phyloP scores from a whole-genome alignment of 495 filamentous ascomycete genomes.

The Penicillium turbatum region DNA sequence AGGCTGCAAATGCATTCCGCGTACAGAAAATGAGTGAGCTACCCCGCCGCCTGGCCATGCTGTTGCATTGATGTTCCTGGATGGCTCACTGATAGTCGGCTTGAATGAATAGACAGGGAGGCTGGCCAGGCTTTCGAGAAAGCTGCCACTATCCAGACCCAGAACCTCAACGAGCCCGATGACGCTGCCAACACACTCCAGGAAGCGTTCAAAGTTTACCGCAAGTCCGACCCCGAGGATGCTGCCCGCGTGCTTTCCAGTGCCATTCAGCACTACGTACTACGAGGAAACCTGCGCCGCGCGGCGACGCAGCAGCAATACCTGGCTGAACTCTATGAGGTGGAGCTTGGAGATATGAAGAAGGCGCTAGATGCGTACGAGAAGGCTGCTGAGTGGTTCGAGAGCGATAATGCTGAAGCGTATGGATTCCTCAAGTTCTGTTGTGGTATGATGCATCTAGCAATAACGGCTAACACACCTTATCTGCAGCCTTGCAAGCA shows the following conservation, averaged over 20 bases:
- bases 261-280: constrained; percentile 74
- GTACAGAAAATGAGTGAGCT: constrained; percentile 63
- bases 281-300: constrained; percentile 80
- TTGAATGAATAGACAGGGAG: constrained; percentile 57
- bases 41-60: constrained; percentile 10
- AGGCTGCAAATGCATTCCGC: constrained; percentile 78
- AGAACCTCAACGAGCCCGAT: constrained; percentile 79
- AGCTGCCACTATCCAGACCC: constrained; percentile 68
- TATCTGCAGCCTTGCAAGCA: constrained; percentile 69
- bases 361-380: constrained; percentile 75
- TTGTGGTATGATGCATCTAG: too few species aligned
- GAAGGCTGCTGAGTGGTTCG: constrained; percentile 79
- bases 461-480: constrained; percentile 3
- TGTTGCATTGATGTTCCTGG: background rate
- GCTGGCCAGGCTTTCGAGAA: constrained; percentile 76
- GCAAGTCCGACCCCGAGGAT: constrained; percentile 72
- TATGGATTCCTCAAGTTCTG: constrained; percentile 38
- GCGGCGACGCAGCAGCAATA: constrained; percentile 86
- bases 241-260: constrained; percentile 68
- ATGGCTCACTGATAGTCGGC: background rate
- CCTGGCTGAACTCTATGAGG: constrained; percentile 76
- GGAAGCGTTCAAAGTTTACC: constrained; percentile 82
- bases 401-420: constrained; percentile 80
- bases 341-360: constrained; percentile 70
- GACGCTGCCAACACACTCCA: constrained; percentile 77